These are phyloP conservation scores for Citrus sinensis DNA, from an alignment of 345 rosid genomes.

Conservation along the genomic window DVS_A1.0 CM039162.1:32544001-32544500, in stretches of 20 bases:
- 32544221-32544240: not conserved
- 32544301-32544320: not conserved
- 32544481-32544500: not conserved
- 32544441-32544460: not conserved
- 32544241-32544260: not conserved
- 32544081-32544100: not conserved
- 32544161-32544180: not conserved
- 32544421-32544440: not conserved
- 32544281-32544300: not conserved
- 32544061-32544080: not conserved
- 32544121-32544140: not conserved
- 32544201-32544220: not conserved
- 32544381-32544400: not conserved
- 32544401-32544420: not conserved
- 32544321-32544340: not conserved
- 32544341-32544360: not conserved
- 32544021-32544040: not conserved
- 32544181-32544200: no score
- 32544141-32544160: not conserved
- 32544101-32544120: no score
- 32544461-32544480: not conserved
- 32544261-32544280: not conserved
- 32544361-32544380: no score
- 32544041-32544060: not conserved
- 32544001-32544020: not conserved